Base-by-base conservation (phyloP, 495 filamentous ascomycete genomes). In the Penicillium diatomitis region DNA sequence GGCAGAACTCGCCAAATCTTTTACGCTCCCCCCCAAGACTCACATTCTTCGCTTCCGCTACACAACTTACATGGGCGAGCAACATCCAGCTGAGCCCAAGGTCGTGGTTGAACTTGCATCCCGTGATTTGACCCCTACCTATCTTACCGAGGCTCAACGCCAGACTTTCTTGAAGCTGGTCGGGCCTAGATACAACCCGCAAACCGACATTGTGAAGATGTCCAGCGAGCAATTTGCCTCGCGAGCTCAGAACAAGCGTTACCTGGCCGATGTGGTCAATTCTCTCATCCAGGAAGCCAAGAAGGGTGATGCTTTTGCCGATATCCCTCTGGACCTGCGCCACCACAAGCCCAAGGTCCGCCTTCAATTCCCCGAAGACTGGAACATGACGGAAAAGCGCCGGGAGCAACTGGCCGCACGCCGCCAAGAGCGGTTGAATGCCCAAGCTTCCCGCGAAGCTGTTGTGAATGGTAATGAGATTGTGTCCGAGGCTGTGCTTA, bases 31-130 rank as follows among this genome's bases (percentile, higher is more conserved):
- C 4, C 87, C 90, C 8, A 63, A 79, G 41, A 64, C 68, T 41
- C 72, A 83, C 41, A 74, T 85, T 53, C 78, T 98, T 44, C 84
- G 92, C 52, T 98, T 96, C 77, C 84, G 92, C 58, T 96, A 96
- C 70, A 97, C 94, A n/a, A 87, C 83, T 41, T 96, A 96, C 67
- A 81, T 97, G 78, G 94, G 94, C 52, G 92, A 98, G 67, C 66
- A 82, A 45, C 94, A 97, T 66, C 90, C 94, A 0, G 88, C 90
- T 8, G 85, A 89, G 63, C 78, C 81, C 46, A 98, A 98, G 71
- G 88, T 98, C 30, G 90, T 96, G 5, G 79, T 96, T 30, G 88
- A 96, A 63, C 92, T 97, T 58, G 77, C 71, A 51, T 81, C 86
- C 9, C 53, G 58, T 37, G 90, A 95, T 65, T 64, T 91, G 45